These are phyloP conservation scores for Ogataea philodendri DNA, from an alignment of 805 yeast species.

Conservation along the genomic window DNA sequence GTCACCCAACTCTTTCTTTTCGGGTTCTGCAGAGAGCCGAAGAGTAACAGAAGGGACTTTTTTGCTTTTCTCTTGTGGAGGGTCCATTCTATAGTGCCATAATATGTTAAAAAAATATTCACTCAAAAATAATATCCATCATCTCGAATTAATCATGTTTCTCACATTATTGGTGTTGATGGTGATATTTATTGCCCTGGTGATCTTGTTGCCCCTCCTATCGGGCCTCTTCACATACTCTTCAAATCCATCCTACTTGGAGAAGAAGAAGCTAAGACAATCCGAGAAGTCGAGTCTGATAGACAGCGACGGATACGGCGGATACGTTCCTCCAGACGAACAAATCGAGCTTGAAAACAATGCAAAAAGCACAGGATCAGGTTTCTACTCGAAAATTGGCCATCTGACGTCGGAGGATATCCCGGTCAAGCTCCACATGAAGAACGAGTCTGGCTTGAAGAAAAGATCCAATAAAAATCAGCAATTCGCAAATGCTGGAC, in stretches of 20 bases:
- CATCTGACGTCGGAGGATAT: constrained; percentile 29
- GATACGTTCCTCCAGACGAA: constrained; percentile 36
- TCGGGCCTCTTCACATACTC: constrained; percentile 31
- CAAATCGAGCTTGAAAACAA: constrained; percentile 10
- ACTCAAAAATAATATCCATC: not conserved
- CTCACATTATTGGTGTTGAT: constrained; percentile 20
- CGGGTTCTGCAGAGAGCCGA: constrained; percentile 3
- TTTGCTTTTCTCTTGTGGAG: not conserved
- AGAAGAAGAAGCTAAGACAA: constrained; percentile 15
- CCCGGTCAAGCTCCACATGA: constrained; percentile 30
- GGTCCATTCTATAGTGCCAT: constrained; percentile 1
- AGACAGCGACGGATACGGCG: constrained; percentile 9
- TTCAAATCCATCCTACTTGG: constrained; percentile 27
- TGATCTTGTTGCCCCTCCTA: constrained; percentile 26
- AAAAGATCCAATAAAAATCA: constrained; percentile 14
- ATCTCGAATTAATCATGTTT: constrained; percentile 14
- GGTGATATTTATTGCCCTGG: constrained; percentile 23
- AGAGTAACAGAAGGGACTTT: constrained; percentile 6
- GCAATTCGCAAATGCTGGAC: constrained; percentile 31
- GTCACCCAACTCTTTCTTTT: not conserved
- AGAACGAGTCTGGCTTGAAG: constrained; percentile 20
- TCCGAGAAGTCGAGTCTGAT: constrained; percentile 1
- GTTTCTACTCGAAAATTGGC: constrained; percentile 27
- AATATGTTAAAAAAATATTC: constrained; percentile 1
- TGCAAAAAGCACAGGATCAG: constrained; percentile 20